Percentiles rank a stretch among this genome's conserved stretches.
Conservation (phyloP, 371 early-diverging fungal genomes). For the Chytridium lagenaria region DNA sequence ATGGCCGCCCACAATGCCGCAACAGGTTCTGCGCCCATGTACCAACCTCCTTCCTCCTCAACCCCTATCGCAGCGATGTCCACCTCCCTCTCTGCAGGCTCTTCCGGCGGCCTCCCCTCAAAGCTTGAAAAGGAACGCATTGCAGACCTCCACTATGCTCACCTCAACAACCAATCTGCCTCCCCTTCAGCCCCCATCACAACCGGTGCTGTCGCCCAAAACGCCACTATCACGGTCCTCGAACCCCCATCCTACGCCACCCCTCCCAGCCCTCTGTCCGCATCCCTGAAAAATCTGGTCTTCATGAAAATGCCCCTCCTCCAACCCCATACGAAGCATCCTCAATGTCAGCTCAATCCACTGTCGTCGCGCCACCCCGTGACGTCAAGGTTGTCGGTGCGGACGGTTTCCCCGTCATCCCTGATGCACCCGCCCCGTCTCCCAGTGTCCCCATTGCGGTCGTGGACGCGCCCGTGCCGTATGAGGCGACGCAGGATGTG, state of each 20-base stretch:
- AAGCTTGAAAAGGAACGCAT: not conserved
- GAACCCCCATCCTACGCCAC: not conserved
- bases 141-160: not conserved
- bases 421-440: not conserved
- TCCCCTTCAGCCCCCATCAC: not conserved
- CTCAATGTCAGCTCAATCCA: no score
- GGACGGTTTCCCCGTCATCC: not conserved
- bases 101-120: not conserved
- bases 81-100: not conserved
- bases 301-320: not conserved
- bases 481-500: not conserved
- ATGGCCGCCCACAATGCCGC: not conserved
- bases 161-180: not conserved
- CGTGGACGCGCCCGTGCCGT: not conserved
- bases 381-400: not conserved
- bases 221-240: conserved; percentile 4
- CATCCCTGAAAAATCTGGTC: not conserved
- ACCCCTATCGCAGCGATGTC: not conserved
- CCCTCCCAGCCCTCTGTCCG: not conserved
- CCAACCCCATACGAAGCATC: no score
- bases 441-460: no score
- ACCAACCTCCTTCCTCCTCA: not conserved
- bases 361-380: no score
- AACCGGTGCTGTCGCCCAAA: not conserved
- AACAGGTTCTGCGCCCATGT: not conserved